These are phyloP conservation scores for Aspergillus melleus DNA, from an alignment of 2,329 filamentous ascomycete genomes.

Conservation along the genomic window DNA sequence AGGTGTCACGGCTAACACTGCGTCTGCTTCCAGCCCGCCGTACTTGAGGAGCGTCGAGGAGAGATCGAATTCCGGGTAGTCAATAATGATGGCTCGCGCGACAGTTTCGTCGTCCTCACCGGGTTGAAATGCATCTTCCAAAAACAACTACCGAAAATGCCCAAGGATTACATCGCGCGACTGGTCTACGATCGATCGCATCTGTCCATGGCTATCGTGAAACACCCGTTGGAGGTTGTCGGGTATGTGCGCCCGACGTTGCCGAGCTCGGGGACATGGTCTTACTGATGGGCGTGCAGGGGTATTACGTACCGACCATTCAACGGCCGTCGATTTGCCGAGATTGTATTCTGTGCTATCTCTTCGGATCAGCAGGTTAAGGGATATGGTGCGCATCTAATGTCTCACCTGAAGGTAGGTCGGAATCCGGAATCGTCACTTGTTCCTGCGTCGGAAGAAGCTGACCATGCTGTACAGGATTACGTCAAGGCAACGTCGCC, in stretches of 20 bases:
- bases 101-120: conserved; percentile 90
- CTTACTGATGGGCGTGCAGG: conserved; percentile 47
- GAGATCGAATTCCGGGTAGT: conserved; percentile 97
- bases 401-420: conserved; percentile 85
- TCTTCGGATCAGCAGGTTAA: conserved; percentile 98
- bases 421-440: neutral
- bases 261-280: neutral
- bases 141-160: conserved; percentile 98
- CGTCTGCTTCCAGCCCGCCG: conserved; percentile 63
- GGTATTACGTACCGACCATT: conserved; percentile 97
- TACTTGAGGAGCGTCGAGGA: conserved; percentile 88
- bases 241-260: conserved; percentile 43
- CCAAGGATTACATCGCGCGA: conserved; percentile 96
- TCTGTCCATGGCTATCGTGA: conserved; percentile 94
- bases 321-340: conserved; percentile 86
- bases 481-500: conserved; percentile 96
- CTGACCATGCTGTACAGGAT: conserved; percentile 49
- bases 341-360: conserved; percentile 98
- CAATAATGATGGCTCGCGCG: conserved; percentile 87
- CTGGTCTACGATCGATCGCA: conserved; percentile 97
- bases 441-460: neutral
- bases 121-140: conserved; percentile 98
- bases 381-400: conserved; percentile 94
- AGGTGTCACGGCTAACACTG: conserved; percentile 24
- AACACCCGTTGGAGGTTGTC: conserved; percentile 92